phyloP scores from a whole-genome alignment of 768 basidiomycete species.

The Botryobasidium botryosum region DNA sequence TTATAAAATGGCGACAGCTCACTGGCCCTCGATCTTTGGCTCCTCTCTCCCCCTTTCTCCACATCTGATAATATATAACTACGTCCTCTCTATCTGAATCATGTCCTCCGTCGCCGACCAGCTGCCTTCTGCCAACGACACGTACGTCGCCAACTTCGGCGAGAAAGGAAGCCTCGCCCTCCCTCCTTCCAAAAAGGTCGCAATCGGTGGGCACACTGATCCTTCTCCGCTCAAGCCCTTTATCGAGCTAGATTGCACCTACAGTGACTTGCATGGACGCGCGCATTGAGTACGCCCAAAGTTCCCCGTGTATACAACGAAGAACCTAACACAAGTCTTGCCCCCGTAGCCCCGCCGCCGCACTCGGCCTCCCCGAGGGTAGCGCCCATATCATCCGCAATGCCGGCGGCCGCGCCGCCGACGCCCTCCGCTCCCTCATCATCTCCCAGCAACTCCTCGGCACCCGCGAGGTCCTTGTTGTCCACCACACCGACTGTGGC shows the following conservation, averaged over 20 bases:
- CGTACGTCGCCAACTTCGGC: conserved; percentile 31
- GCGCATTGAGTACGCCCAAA: conserved; percentile 36
- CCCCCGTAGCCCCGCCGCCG: conserved; percentile 31
- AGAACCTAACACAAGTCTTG: conserved; percentile 2
- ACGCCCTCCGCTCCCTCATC: conserved; percentile 47
- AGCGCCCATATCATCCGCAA: conserved; percentile 61
- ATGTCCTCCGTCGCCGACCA: conserved; percentile 10
- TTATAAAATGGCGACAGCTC: no score
- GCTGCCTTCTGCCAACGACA: conserved; percentile 21
- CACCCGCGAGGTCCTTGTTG: conserved; percentile 47
- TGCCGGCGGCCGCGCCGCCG: conserved; percentile 47
- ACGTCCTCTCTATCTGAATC: no score
- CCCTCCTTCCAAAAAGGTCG: conserved; percentile 27
- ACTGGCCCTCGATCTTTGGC: no score
- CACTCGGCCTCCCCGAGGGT: conserved; percentile 45
- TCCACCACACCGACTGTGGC: conserved; percentile 59
- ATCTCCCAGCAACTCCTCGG: conserved; percentile 59
- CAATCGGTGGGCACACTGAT: conserved; percentile 20
- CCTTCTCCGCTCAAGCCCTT: conserved; percentile 5
- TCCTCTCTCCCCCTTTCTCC: no score
- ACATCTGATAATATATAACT: no score
- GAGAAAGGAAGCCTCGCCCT: conserved; percentile 21
- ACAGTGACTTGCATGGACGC: conserved; percentile 55
- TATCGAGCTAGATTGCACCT: neutral
- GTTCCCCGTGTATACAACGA: neutral